Conservation (phyloP, 768 basidiomycete species). For the Udeniomyces megalosporus region DNA sequence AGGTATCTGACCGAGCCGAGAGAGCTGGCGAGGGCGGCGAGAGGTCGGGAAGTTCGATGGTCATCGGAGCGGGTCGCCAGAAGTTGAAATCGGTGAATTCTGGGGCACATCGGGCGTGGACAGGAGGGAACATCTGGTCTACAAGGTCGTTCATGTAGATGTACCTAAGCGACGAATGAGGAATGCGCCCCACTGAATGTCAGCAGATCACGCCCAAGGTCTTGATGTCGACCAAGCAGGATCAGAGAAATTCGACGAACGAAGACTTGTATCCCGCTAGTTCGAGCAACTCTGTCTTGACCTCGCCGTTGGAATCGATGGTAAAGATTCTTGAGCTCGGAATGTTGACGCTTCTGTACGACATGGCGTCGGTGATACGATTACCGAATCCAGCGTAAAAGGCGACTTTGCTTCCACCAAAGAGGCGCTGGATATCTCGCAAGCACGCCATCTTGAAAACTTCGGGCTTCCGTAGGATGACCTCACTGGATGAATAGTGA, state of each 20-base stretch:
- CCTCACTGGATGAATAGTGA: conserved; percentile 45
- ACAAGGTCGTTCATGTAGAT: conserved; percentile 99
- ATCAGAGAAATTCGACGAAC: conserved; percentile 35
- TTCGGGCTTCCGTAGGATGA: conserved; percentile 97
- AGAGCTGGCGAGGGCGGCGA: conserved; percentile 78
- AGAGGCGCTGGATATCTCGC: conserved; percentile 80
- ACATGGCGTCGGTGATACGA: conserved; percentile 90
- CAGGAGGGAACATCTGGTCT: conserved; percentile 97
- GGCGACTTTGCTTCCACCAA: conserved; percentile 48
- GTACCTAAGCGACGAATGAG: conserved; percentile 40
- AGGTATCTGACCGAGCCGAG: conserved; percentile 80
- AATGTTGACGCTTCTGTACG: conserved; percentile 90
- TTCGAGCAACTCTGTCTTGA: conserved; percentile 93
- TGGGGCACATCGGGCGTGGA: conserved; percentile 65
- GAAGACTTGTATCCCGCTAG: conserved; percentile 93
- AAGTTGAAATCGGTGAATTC: conserved; percentile 96
- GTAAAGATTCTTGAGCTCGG: conserved; percentile 92
- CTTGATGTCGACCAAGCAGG: background rate
- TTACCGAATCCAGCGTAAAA: conserved; percentile 99
- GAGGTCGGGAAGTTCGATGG: conserved; percentile 37
- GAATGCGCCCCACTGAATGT: background rate
- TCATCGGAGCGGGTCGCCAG: conserved; percentile 69
- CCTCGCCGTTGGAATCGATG: conserved; percentile 78
- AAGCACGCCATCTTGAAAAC: conserved; percentile 99
- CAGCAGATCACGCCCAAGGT: background rate